Conservation (phyloP, 345 rosid genomes). For the Arabis alpina region DNA sequence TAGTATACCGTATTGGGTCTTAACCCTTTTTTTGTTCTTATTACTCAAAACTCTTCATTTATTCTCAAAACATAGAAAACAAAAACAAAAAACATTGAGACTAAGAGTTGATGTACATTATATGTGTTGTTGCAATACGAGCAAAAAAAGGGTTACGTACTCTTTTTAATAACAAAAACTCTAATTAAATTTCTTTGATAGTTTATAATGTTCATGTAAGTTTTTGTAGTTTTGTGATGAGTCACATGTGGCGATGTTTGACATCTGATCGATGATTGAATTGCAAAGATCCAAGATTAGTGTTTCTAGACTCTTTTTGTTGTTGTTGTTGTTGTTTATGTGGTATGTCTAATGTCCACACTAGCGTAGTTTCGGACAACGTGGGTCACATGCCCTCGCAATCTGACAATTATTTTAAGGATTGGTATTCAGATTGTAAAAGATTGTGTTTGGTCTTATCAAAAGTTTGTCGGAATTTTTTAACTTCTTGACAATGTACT, state of each 20-base stretch:
- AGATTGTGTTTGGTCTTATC: slow-evolving; percentile 35
- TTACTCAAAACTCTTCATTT: slow-evolving; percentile 34
- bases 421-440: slow-evolving; percentile 13
- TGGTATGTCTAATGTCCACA: slow-evolving; percentile 41
- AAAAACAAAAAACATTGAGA: slow-evolving; percentile 17
- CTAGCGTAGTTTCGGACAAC: slow-evolving; percentile 42
- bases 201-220: slow-evolving; percentile 17
- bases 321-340: slow-evolving; percentile 11
- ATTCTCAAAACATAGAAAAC: slow-evolving; percentile 41
- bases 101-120: slow-evolving; percentile 42
- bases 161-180: slow-evolving; percentile 26
- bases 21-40: slow-evolving; percentile 29
- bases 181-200: slow-evolving; percentile 25
- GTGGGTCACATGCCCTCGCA: slow-evolving; percentile 47
- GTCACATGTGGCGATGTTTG: slow-evolving; percentile 33
- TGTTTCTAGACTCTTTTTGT: slow-evolving; percentile 32
- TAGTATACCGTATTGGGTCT: slow-evolving; percentile 30
- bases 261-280: slow-evolving; percentile 38
- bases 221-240: slow-evolving; percentile 8
- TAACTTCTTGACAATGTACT: slow-evolving; percentile 13
- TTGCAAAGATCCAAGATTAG: slow-evolving; percentile 38
- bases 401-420: slow-evolving; percentile 37
- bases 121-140: slow-evolving; percentile 38
- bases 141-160: slow-evolving; percentile 1
- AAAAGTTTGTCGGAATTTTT: slow-evolving; percentile 35